Base-by-base conservation (phyloP, 2,329 filamentous ascomycete genomes). In the Didymella arachidicola region DNA sequence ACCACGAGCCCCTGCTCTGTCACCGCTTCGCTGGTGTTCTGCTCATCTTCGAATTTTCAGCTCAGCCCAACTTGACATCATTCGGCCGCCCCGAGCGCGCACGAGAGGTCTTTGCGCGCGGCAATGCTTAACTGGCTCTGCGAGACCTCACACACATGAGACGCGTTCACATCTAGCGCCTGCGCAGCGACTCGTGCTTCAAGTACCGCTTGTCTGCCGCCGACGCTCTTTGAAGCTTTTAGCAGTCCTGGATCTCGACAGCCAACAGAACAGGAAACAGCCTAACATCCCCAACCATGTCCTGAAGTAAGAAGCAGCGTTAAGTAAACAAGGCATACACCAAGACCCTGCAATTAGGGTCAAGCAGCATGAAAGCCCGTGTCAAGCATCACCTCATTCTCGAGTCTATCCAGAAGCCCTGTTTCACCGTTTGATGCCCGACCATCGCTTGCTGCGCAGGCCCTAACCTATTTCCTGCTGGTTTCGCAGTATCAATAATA, bases 401-500 rank as follows among this genome's bases (percentile, higher is more conserved):
- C 8, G 36, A 19, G 7, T 36, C 8, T 18, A 14, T 32, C 3
- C 10, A 46, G 6, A 34, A 4, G 22, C n/a, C 18, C 38, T 26
- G 34, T 6, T 26, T 10, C 3, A 42, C 14, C 16, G 10, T n/a
- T 34, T 53, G 68, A 38, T 69, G 64, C 1, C 67, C 61, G n/a
- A 66, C 65, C 59, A 61, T 50, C 2, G 53, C 50, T 49, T 65
- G 62, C 29, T 51, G 39, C 2, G 52, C 66, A 60, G 75, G 73
- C 4, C 73, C 72, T 56, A 79, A 80, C 53, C 78, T 67, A 10
- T 59, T 57, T 6, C 78, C 78, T 22, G 55, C 53, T 3, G 74
- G 68, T 63, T 82, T 84, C 0, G 82, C 84, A 6, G 53, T 49
- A 45, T 69, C 61, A 11, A 66, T 42, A 25, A 66, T 62, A 46